These are phyloP conservation scores for Cryptococcus sp. DNA, from an alignment of 1,284 basidiomycete genomes.

Conservation along the genomic window DNA sequence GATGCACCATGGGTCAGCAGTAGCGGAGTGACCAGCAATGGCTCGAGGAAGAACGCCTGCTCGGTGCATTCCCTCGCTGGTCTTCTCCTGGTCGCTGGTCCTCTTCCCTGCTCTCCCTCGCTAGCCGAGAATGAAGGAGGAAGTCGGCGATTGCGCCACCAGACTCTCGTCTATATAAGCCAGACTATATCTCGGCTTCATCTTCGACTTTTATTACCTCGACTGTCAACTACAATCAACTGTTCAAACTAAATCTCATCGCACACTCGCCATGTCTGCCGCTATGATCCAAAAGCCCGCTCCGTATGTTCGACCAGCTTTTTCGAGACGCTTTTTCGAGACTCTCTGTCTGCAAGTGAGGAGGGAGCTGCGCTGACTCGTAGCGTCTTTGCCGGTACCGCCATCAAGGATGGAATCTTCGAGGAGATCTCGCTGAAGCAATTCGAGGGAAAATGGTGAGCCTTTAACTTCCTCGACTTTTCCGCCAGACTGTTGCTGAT, in stretches of 20 bases:
- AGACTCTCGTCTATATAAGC: too few relatives aligned
- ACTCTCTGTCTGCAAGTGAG: too few relatives aligned
- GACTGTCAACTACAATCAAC: not conserved
- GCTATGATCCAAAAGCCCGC: conserved; percentile 41
- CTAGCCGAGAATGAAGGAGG: too few relatives aligned
- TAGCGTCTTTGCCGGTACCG: conserved; percentile 60
- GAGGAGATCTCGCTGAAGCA: conserved; percentile 65
- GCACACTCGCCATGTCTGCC: conserved; percentile 18
- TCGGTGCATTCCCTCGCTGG: too few relatives aligned
- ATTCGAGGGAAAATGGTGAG: conserved; percentile 74
- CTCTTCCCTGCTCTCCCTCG: too few relatives aligned
- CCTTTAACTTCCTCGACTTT: not conserved
- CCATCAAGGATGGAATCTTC: conserved; percentile 70
- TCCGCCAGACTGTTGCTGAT: conserved; percentile 1
- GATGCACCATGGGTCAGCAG: too few relatives aligned
- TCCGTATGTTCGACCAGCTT: conserved; percentile 29
- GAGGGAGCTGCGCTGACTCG: not conserved
- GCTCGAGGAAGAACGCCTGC: too few relatives aligned
- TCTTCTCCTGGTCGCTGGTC: too few relatives aligned
- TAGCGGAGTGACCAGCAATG: too few relatives aligned
- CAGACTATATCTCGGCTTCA: not conserved
- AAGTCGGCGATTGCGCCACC: too few relatives aligned
- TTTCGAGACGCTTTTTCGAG: not conserved
- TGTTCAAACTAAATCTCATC: too few relatives aligned
- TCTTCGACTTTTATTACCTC: not conserved